A percentile compares a stretch with the other conserved stretches of the same genome.
These are phyloP conservation scores for Coemansia sp. DNA, from an alignment of 192 early-diverging fungal species.

Conservation along the genomic window DNA sequence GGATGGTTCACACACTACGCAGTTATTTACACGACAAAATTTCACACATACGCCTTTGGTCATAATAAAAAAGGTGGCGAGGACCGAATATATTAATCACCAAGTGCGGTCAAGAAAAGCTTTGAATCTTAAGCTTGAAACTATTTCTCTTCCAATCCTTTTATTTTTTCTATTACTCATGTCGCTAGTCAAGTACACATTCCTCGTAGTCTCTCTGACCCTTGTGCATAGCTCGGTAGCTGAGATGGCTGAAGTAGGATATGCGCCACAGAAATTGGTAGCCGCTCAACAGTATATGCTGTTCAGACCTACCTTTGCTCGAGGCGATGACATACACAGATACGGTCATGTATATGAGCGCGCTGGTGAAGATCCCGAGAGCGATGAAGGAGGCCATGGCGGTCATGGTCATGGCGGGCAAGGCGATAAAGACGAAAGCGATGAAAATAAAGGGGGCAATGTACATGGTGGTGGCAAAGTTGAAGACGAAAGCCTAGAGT, in stretches of 20 bases:
- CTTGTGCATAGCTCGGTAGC: neutral
- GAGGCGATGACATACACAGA: neutral
- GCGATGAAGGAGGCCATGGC: too few species aligned
- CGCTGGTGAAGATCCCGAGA: neutral
- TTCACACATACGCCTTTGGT: neutral
- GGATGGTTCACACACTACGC: neutral
- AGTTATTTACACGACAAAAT: neutral
- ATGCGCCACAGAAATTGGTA: conserved; percentile 30
- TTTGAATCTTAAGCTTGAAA: neutral
- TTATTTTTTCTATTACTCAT: neutral
- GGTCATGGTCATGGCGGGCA: too few species aligned
- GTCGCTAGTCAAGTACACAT: neutral
- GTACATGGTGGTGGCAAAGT: too few species aligned
- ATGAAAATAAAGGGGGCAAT: too few species aligned
- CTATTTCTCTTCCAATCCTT: neutral
- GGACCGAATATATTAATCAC: neutral
- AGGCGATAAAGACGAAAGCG: too few species aligned
- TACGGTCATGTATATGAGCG: conserved; percentile 4
- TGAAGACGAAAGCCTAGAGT: neutral
- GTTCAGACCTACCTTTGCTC: conserved; percentile 3
- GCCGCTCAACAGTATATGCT: conserved; percentile 38
- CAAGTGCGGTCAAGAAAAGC: neutral
- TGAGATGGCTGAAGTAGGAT: conserved; percentile 30
- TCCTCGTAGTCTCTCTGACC: neutral
- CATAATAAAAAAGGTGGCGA: neutral